Conservation (phyloP, 2,329 filamentous ascomycete species). For the Claviceps monticola region DNA sequence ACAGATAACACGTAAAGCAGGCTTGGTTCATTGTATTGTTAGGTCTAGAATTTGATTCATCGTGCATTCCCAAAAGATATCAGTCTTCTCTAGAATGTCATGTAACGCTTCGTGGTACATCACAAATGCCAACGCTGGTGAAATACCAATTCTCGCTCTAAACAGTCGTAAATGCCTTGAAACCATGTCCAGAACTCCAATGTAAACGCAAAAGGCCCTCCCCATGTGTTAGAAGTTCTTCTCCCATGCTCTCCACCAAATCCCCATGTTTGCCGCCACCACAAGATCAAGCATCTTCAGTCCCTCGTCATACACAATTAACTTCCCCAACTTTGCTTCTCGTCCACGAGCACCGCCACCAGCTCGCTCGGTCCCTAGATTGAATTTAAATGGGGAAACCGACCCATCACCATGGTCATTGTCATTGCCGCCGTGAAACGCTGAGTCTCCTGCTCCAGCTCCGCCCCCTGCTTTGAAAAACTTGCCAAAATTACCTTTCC, state of each 20-base stretch:
- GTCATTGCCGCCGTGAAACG: conserved; percentile 15
- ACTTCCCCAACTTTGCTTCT: conserved; percentile 82
- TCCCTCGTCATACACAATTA: conserved; percentile 80
- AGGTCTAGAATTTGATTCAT: no score
- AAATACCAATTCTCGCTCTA: neutral
- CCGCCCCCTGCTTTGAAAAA: conserved; percentile 21
- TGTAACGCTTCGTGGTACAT: neutral
- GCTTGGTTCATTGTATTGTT: no score
- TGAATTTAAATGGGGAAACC: conserved; percentile 46
- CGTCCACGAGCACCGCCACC: conserved; percentile 78
- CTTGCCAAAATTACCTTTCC: conserved; percentile 31
- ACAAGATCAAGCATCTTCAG: conserved; percentile 91
- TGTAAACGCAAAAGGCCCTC: neutral
- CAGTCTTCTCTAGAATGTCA: neutral
- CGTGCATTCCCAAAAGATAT: no score
- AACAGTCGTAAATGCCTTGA: neutral
- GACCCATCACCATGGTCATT: conserved; percentile 25
- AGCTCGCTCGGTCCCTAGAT: conserved; percentile 67
- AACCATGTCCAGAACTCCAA: neutral
- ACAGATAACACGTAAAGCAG: no score
- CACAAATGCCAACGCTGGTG: neutral
- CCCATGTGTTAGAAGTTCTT: conserved; percentile 24
- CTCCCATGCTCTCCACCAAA: conserved; percentile 90
- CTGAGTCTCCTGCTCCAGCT: conserved; percentile 2
- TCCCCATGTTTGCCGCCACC: conserved; percentile 77